A percentile compares a stretch with the other conserved stretches of the same genome.
Conservation (phyloP, 768 basidiomycete species). For the Termitomyces sp. region DNA sequence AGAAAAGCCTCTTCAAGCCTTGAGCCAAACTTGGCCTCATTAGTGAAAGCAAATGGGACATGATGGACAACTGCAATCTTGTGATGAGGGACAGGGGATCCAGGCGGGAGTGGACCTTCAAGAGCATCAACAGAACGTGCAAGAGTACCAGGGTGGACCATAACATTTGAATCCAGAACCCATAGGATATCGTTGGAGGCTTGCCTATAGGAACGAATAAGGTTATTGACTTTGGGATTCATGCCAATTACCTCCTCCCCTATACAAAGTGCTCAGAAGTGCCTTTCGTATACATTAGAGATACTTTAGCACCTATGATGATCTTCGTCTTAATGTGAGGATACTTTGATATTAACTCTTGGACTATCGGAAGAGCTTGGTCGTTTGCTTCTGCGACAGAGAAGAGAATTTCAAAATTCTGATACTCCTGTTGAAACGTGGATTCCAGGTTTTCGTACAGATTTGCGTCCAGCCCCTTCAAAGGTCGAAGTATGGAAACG, state of each 20-base stretch:
- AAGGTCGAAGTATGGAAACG: slow-evolving; percentile 89
- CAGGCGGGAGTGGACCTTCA: slow-evolving; percentile 32
- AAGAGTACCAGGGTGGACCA: slow-evolving; percentile 71
- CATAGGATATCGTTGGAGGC: slow-evolving; percentile 89
- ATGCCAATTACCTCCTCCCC: slow-evolving; percentile 83
- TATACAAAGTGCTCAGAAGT: slow-evolving; percentile 20
- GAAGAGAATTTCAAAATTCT: slow-evolving; percentile 86
- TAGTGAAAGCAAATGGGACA: slow-evolving; percentile 81
- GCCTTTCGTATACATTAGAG: not conserved
- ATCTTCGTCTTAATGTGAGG: slow-evolving; percentile 68
- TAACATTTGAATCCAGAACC: slow-evolving; percentile 96
- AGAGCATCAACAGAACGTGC: slow-evolving; percentile 82
- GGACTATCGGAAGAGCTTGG: slow-evolving; percentile 80
- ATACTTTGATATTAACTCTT: slow-evolving; percentile 72
- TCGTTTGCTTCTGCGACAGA: slow-evolving; percentile 87
- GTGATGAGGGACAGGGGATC: slow-evolving; percentile 19
- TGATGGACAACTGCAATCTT: slow-evolving; percentile 90
- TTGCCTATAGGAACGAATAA: slow-evolving; percentile 74
- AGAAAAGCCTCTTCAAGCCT: slow-evolving; percentile 89
- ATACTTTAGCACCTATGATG: slow-evolving; percentile 57
- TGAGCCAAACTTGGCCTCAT: slow-evolving; percentile 68
- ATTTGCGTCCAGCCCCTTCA: slow-evolving; percentile 94
- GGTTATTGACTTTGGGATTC: slow-evolving; percentile 98
- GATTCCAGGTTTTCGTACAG: slow-evolving; percentile 95
- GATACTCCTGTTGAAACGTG: slow-evolving; percentile 87